Conservation (phyloP, 208 protist genomes). For the Crithidia mellificae region DNA sequence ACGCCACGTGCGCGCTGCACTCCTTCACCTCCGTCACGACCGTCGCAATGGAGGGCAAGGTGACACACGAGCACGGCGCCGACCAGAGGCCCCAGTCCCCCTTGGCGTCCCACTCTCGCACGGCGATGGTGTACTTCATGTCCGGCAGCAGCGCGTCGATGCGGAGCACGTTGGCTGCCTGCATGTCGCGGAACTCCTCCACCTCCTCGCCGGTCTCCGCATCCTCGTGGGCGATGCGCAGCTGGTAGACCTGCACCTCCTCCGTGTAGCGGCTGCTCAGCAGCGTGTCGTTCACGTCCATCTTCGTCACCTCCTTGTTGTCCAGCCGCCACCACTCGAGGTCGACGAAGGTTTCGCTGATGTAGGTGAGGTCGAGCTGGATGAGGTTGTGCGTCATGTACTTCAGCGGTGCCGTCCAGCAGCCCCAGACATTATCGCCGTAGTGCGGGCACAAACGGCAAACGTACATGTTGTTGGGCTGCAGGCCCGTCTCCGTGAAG, state of each 20-base stretch:
- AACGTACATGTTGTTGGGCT: conserved; percentile 87
- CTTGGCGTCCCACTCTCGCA: conserved; percentile 90
- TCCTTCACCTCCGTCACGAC: conserved; percentile 76
- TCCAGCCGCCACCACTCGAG: conserved; percentile 86
- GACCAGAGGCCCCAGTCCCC: conserved; percentile 92
- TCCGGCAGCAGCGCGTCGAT: conserved; percentile 78
- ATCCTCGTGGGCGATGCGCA: conserved; percentile 73
- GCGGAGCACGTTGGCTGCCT: conserved; percentile 76
- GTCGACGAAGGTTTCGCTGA: conserved; percentile 88
- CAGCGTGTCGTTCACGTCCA: conserved; percentile 61
- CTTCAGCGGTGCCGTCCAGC: conserved; percentile 82
- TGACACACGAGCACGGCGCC: conserved; percentile 75
- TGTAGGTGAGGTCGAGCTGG: conserved; percentile 88
- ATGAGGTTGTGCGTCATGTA: conserved; percentile 93
- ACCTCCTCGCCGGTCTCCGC: conserved; percentile 41
- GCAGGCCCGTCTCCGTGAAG: conserved; percentile 76
- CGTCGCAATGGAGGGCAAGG: conserved; percentile 72
- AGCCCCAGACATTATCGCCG: conserved; percentile 67
- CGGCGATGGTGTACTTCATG: conserved; percentile 88
- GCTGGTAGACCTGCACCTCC: conserved; percentile 77
- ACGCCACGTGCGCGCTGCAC: conserved; percentile 70
- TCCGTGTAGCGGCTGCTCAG: conserved; percentile 53
- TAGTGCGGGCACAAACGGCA: conserved; percentile 84
- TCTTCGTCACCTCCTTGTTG: conserved; percentile 70
- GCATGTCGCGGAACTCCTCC: conserved; percentile 78